Conservation (phyloP, 2,329 filamentous ascomycete genomes). For the Exophiala viscosa region DNA sequence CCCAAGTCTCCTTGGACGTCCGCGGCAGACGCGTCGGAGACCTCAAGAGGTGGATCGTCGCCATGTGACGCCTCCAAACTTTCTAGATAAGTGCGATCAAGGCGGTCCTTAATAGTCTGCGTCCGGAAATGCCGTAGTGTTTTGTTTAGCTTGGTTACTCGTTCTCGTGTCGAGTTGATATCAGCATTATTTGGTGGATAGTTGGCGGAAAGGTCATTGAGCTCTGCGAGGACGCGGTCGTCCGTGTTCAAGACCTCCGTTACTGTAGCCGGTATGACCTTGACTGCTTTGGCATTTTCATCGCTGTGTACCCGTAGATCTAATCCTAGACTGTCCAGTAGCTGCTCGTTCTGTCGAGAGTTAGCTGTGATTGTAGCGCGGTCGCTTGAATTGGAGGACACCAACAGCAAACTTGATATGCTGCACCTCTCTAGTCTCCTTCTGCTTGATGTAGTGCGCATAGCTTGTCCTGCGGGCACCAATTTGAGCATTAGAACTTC, state of each 20-base stretch:
- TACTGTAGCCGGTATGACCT: slow-evolving; percentile 4
- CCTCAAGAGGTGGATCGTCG: background rate
- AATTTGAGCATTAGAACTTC: background rate
- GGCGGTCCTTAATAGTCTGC: slow-evolving; percentile 17
- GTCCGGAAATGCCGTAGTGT: slow-evolving; percentile 17
- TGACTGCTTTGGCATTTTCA: slow-evolving; percentile 6
- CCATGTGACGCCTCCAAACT: background rate
- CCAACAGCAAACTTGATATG: slow-evolving; percentile 19
- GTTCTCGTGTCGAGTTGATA: background rate
- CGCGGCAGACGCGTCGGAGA: background rate
- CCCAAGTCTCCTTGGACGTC: slow-evolving; percentile 17
- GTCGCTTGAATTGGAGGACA: background rate
- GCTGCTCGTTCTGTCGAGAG: slow-evolving; percentile 12
- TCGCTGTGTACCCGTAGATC: slow-evolving; percentile 7
- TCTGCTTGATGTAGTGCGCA: slow-evolving; percentile 9
- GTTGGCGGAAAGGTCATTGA: slow-evolving; percentile 8
- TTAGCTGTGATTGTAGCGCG: no score
- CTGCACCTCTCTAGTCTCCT: slow-evolving; percentile 14
- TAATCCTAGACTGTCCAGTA: slow-evolving; percentile 2
- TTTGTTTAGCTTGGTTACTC: slow-evolving; percentile 5
- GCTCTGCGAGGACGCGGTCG: slow-evolving; percentile 15
- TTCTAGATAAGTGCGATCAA: slow-evolving; percentile 23
- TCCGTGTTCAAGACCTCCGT: slow-evolving; percentile 15
- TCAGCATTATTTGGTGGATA: background rate
- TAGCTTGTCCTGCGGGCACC: slow-evolving; percentile 1